These are phyloP conservation scores for Pythium folliculosum DNA, from an alignment of 352 stramenopile genomes.

Conservation along the genomic window DNA sequence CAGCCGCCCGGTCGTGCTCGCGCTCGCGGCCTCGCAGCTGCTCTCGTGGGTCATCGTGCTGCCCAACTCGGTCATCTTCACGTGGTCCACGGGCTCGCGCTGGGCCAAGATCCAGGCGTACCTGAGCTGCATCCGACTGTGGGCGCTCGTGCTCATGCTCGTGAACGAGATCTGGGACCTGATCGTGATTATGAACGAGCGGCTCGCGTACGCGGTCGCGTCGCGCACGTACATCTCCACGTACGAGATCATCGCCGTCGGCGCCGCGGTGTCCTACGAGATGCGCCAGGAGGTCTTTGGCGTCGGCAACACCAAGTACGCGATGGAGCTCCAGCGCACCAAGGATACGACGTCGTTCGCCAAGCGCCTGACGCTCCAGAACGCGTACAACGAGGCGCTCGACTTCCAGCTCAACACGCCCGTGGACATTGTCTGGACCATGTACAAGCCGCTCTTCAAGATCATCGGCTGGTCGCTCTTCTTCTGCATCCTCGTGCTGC, in stretches of 20 bases:
- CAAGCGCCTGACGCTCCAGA: conserved; percentile 7
- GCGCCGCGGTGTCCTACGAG: conserved; percentile 14
- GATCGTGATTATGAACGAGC: conserved; percentile 21
- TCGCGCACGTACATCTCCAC: conserved; percentile 20
- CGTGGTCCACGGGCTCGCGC: conserved; percentile 32
- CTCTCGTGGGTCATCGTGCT: conserved; percentile 64
- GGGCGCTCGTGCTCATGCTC: conserved; percentile 27
- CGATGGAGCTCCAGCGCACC: conserved; percentile 21
- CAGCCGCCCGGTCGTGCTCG: conserved; percentile 38
- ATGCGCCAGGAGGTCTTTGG: conserved; percentile 20
- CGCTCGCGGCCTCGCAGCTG: conserved; percentile 30
- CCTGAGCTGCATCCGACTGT: conserved; percentile 33
- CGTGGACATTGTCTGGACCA: conserved; percentile 28
- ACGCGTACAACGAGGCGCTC: conserved; percentile 36
- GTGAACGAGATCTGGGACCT: conserved; percentile 25
- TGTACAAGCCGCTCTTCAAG: conserved; percentile 31
- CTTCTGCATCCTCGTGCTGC: conserved; percentile 9
- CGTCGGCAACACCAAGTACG: conserved; percentile 28
- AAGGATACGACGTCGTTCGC: conserved; percentile 27
- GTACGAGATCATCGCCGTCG: conserved; percentile 26
- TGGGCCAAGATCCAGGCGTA: conserved; percentile 39
- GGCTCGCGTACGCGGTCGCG: conserved; percentile 17
- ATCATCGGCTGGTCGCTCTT: conserved; percentile 28
- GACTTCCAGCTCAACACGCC: conserved; percentile 27
- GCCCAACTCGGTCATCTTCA: conserved; percentile 51